Conservation (phyloP, 345 rosid species). For the Gossypium anomalum region DNA sequence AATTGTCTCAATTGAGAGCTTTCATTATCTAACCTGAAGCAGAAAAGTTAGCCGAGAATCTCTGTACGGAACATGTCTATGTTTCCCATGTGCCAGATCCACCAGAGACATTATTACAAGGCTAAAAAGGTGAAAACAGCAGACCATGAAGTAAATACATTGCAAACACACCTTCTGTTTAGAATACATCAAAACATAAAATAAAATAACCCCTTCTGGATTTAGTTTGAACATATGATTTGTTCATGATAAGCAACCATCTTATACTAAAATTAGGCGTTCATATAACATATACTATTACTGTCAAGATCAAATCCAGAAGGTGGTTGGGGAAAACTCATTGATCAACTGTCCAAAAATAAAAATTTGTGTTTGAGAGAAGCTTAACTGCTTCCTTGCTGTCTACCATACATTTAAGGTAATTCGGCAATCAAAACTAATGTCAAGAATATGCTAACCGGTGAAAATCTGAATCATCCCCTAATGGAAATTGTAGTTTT, state of each 20-base stretch:
- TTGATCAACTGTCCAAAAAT: not conserved
- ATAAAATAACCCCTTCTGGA: not conserved
- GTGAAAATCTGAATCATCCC: not conserved
- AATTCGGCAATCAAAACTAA: not conserved
- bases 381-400: not conserved
- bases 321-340: not conserved
- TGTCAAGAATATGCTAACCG: constrained; percentile 4
- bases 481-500: not conserved
- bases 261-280: not conserved
- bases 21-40: constrained; percentile 62
- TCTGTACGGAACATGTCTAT: constrained; percentile 90
- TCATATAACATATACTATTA: not conserved
- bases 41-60: constrained; percentile 96
- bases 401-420: not conserved
- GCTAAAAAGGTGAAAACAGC: constrained; percentile 35
- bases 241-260: constrained; percentile 1
- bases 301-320: not conserved
- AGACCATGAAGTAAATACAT: constrained; percentile 3
- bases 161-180: not conserved
- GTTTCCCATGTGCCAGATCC: constrained; percentile 94
- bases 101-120: constrained; percentile 95
- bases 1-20: constrained; percentile 15
- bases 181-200: constrained; percentile 9
- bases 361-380: not conserved
- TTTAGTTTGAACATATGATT: constrained; percentile 3